A percentile compares a stretch with the other conserved stretches of the same genome.
Evolutionary conservation across 73 alveolate species (phyloP).

Genomic region (Stentor roeselii): DNA sequence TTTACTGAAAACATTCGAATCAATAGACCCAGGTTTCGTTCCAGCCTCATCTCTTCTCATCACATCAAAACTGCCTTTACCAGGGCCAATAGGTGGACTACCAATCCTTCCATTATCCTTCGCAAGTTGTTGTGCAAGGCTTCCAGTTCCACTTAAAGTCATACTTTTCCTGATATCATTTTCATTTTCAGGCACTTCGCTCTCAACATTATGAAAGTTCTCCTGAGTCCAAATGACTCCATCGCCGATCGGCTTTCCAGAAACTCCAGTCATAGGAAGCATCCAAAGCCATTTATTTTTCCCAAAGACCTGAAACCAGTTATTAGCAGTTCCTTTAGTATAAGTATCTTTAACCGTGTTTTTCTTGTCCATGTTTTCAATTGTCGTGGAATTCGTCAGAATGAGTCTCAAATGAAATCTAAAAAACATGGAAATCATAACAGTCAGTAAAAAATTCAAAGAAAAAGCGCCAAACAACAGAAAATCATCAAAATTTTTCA

Average conservation of each 20-base stretch:
- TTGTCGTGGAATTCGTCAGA: conserved; percentile 47
- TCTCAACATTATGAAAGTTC: neutral
- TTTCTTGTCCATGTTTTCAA: conserved; percentile 43
- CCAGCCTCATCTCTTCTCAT: neutral
- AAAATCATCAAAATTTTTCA: neutral
- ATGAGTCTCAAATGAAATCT: conserved; percentile 37
- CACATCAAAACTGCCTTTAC: neutral
- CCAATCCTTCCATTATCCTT: neutral
- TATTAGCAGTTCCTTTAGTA: conserved; percentile 24
- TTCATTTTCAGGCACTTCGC: neutral
- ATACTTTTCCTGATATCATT: neutral
- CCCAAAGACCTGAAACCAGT: conserved; percentile 39
- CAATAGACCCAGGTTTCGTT: neutral
- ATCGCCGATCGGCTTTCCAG: conserved; percentile 45
- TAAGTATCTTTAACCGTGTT: conserved; percentile 23
- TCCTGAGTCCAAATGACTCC: conserved; percentile 39
- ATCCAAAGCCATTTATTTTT: conserved; percentile 37
- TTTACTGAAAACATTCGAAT: neutral
- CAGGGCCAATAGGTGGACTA: neutral
- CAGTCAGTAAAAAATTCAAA: neutral
- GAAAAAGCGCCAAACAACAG: neutral
- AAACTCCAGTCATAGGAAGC: conserved; percentile 30
- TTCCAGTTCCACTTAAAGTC: neutral
- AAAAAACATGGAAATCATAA: conserved; percentile 37
- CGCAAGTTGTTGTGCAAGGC: neutral